These are phyloP conservation scores for Cladosporium sp. DNA, from an alignment of 2,329 filamentous ascomycete species.

Conservation along the genomic window DNA sequence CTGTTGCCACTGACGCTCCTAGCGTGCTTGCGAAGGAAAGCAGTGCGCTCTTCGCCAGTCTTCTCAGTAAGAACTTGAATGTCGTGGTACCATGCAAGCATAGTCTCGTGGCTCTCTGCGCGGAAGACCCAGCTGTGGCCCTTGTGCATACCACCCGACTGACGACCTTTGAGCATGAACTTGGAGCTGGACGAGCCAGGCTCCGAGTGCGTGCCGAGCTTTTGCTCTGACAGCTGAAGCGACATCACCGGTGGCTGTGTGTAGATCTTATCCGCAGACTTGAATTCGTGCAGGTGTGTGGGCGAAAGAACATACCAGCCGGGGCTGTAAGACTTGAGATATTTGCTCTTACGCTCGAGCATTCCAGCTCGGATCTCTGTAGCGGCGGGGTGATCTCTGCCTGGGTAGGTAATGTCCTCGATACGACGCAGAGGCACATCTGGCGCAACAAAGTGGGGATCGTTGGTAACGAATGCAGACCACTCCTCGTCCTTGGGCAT, in stretches of 20 bases:
- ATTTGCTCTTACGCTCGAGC: constrained; percentile 97
- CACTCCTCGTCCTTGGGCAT: constrained; percentile 95
- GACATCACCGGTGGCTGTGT: constrained; percentile 91
- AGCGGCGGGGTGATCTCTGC: constrained; percentile 77
- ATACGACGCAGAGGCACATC: constrained; percentile 70
- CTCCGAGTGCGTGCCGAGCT: constrained; percentile 84
- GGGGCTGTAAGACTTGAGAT: constrained; percentile 92
- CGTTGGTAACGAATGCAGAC: constrained; percentile 72
- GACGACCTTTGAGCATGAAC: constrained; percentile 94
- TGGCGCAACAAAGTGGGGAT: constrained; percentile 84
- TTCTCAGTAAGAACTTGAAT: constrained; percentile 87
- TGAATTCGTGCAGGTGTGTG: constrained; percentile 97
- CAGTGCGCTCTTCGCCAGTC: constrained; percentile 79
- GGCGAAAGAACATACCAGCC: constrained; percentile 97
- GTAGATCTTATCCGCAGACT: constrained; percentile 84
- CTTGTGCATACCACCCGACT: constrained; percentile 88
- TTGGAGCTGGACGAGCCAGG: constrained; percentile 86
- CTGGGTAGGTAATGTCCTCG: constrained; percentile 85
- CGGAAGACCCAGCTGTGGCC: constrained; percentile 66
- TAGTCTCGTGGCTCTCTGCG: constrained; percentile 75
- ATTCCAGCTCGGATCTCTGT: constrained; percentile 85
- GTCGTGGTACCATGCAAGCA: constrained; percentile 95
- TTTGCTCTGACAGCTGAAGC: constrained; percentile 88
- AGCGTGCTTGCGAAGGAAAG: constrained; percentile 78
- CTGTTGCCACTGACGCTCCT: constrained; percentile 68